These are phyloP conservation scores for Blastocladiella emersonii DNA, from an alignment of 371 early-diverging fungal species.

Conservation along the genomic window DNA sequence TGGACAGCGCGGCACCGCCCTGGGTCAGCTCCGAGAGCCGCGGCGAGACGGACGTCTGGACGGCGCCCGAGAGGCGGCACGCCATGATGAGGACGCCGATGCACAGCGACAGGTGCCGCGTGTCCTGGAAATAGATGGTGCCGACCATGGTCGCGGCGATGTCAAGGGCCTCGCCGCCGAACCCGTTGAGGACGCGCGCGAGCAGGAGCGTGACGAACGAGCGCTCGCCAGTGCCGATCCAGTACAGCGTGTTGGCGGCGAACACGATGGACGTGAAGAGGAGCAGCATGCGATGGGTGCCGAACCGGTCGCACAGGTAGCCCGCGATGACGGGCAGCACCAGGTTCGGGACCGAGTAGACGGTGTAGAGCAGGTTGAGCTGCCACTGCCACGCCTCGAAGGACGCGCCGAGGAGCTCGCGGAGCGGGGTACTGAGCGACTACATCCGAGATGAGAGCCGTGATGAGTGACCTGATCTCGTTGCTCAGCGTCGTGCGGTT, in stretches of 20 bases:
- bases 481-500: too few relatives aligned
- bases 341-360: slow-evolving; percentile 62
- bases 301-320: slow-evolving; percentile 33
- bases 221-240: slow-evolving; percentile 30
- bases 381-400: slow-evolving; percentile 45
- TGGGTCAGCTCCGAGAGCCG: slow-evolving; percentile 16
- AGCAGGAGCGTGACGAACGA: slow-evolving; percentile 34
- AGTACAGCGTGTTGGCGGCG: slow-evolving; percentile 46
- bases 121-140: slow-evolving; percentile 33
- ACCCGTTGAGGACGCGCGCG: slow-evolving; percentile 51
- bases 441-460: too few relatives aligned
- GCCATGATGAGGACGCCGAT: slow-evolving; percentile 41
- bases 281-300: slow-evolving; percentile 29
- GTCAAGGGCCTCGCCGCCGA: slow-evolving; percentile 57
- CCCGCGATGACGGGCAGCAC: slow-evolving; percentile 57
- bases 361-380: slow-evolving; percentile 52
- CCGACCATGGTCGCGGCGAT: slow-evolving; percentile 44
- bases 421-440: too few relatives aligned
- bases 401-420: slow-evolving; percentile 32
- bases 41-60: slow-evolving; percentile 45
- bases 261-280: slow-evolving; percentile 41
- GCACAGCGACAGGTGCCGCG: slow-evolving; percentile 37
- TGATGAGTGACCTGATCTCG: too few relatives aligned
- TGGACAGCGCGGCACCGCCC: too few relatives aligned
- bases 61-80: slow-evolving; percentile 43